These are phyloP conservation scores for Rhodotorula sphaerocarpa DNA, from an alignment of 768 basidiomycete genomes.

Conservation along the genomic window DNA sequence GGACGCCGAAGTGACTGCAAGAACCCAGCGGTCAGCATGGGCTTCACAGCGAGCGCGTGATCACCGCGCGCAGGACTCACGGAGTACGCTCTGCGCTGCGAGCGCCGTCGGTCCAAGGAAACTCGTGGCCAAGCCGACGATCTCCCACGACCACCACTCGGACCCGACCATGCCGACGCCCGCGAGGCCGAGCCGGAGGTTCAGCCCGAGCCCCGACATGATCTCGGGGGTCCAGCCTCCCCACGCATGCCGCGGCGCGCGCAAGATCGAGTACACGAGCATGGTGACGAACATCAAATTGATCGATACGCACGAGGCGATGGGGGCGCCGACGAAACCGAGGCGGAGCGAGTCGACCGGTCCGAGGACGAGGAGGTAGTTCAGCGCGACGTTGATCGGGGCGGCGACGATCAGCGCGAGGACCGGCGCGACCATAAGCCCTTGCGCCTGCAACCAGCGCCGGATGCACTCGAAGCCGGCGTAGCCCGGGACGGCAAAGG, in stretches of 20 bases:
- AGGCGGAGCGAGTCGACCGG: slow-evolving; percentile 53
- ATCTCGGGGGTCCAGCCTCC: slow-evolving; percentile 59
- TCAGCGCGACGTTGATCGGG: slow-evolving; percentile 73
- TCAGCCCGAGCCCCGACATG: slow-evolving; percentile 59
- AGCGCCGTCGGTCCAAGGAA: slow-evolving; percentile 71
- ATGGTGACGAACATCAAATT: slow-evolving; percentile 58
- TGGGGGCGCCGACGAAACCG: slow-evolving; percentile 85
- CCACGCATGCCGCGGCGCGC: slow-evolving; percentile 65
- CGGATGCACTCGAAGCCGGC: slow-evolving; percentile 38
- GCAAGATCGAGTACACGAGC: slow-evolving; percentile 42
- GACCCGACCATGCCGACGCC: slow-evolving; percentile 71
- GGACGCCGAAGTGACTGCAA: slow-evolving; percentile 19
- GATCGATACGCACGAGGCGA: slow-evolving; percentile 79
- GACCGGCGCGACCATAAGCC: slow-evolving; percentile 75
- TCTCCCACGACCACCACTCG: slow-evolving; percentile 98
- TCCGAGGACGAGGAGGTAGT: slow-evolving; percentile 61
- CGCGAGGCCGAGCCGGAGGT: slow-evolving; percentile 69
- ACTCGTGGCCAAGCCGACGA: slow-evolving; percentile 46
- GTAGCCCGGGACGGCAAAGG: slow-evolving; percentile 37
- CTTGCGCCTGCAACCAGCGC: slow-evolving; percentile 39
- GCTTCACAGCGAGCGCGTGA: slow-evolving; percentile 23
- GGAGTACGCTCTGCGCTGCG: slow-evolving; percentile 79
- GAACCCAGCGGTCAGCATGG: neutral
- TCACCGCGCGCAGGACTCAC: slow-evolving; percentile 7
- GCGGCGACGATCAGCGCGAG: slow-evolving; percentile 72